Evolutionary conservation across 2,329 filamentous ascomycete species (phyloP), one percentile per base, ranked within the genome.

Genomic region (Trichoderma aggressivum): DNA sequence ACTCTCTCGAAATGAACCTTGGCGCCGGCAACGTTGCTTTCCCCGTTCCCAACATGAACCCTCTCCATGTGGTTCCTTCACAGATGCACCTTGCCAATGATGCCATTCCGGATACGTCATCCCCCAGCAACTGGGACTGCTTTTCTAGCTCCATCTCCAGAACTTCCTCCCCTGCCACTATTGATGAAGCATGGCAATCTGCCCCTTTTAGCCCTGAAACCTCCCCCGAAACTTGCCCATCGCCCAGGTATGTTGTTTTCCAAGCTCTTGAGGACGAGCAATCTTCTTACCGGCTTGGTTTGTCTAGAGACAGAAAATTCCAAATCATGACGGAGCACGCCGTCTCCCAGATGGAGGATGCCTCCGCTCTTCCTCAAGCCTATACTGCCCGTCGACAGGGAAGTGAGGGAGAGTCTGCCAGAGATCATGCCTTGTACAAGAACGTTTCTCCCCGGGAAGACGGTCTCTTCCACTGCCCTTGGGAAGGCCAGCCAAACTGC

Each of bases 401-500:
- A 78, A 84, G 80, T 71, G 87, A 89, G 58, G 84, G 85, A 77
- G 87, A 89, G 80, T 85, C 86, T 74, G 89, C 88, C 36, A 82
- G 89, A 77, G 88, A 90, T 79, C 90, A 94, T 79, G 87, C 86
- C 24, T 84, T 93, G 14, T 95, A 94, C 85, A 90, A 91, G 79
- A 89, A 89, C 75, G 88, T 86, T 69, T 83, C 83, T 60, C 88
- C 90, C 11, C 81, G 87, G 53, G 80, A 86, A 39, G 93, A 97
- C 82, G 94, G 94, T 78, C 88, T 97, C 72, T 98, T 96, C 84
- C 94, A 97, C 84, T 98, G 95, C 86, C 95, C 95, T 7, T 96
- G 92, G 86, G 90, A 92, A 80, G 91, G 89, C 76, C 86, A 90
- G 72, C 71, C 83, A 36, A 85, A 80, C 78, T 98, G 95, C 88